Evolutionary conservation across 1,284 basidiomycete genomes (phyloP), one percentile per base, ranked within the genome.

Genomic region (Anthracocystis panici-leucophaei): DNA sequence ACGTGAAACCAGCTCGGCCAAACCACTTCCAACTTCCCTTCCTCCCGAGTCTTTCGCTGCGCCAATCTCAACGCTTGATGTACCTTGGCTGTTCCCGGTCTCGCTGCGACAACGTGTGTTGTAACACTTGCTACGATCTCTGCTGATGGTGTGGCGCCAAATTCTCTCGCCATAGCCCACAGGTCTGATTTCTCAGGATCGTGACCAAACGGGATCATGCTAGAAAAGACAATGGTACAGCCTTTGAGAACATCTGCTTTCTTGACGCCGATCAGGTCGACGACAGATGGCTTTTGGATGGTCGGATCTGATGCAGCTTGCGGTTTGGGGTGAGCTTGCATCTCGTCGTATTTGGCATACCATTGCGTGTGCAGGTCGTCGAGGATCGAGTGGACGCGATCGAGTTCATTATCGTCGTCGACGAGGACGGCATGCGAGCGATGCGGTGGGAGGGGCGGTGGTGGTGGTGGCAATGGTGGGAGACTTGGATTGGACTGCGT

Each of bases 91-190:
- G 96, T 98, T 38, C 93, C 93, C 12, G 66, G 63, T 21, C 62
- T 57, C 31, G 92, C 92, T 16, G 94, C 92, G 27, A 99, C 93
- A 38, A 98, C 91, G 81, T 99, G 96, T 0, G 96, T 98, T 8
- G 72, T 75, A 20, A 93, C 89, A 0, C 88, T 86, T n/a, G 86
- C 85, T 2, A 88, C 88, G 25, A 97, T 85, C 59, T 92, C 90
- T 18, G 89, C 89, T 41, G 90, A 89, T 84, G 93, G 94, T 42
- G 87, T 87, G 0, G 96, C 96, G 18, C 96, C 96, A 81, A 97
- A 99, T 84, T 92, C 91, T 52, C 89, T 88, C 5, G 96, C 94
- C 78, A 92, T 89, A 65, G 90, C 89, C 95, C 95, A 98, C 55
- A 94, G 90, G 75, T 96, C 93, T 16, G 92, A 92, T 85, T 77